Evolutionary conservation across 805 yeast genomes (phyloP).

Genomic region (Wickerhamomyces mucosus): DNA sequence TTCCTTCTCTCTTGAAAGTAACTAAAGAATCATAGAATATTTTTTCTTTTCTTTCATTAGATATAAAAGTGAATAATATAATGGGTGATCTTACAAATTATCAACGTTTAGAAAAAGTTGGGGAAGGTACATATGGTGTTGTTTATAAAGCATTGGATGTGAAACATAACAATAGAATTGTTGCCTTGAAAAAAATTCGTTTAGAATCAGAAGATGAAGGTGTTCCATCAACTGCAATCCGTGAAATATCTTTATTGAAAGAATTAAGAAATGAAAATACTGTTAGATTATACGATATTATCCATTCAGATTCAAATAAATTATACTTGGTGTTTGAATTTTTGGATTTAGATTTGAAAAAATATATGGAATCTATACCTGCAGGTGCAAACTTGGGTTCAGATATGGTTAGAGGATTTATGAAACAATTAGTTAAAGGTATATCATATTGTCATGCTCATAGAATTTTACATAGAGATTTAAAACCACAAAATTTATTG

Average conservation of each 20-base stretch:
- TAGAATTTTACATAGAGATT: slow-evolving; percentile 88
- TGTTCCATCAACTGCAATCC: slow-evolving; percentile 95
- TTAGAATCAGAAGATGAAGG: slow-evolving; percentile 97
- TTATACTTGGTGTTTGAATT: slow-evolving; percentile 89
- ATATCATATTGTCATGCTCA: slow-evolving; percentile 91
- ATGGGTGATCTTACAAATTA: slow-evolving; percentile 71
- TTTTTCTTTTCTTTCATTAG: too few species aligned
- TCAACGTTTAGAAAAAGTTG: slow-evolving; percentile 91
- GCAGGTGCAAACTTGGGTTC: slow-evolving; percentile 85
- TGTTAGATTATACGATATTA: slow-evolving; percentile 84
- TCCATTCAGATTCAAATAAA: slow-evolving; percentile 89
- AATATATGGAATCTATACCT: slow-evolving; percentile 93
- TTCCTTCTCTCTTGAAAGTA: too few species aligned
- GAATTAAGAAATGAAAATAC: slow-evolving; percentile 92
- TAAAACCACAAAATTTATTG: slow-evolving; percentile 92
- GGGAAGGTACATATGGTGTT: slow-evolving; percentile 97
- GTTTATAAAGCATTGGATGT: slow-evolving; percentile 93
- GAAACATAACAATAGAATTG: slow-evolving; percentile 84
- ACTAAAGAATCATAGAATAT: too few species aligned
- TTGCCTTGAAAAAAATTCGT: slow-evolving; percentile 91
- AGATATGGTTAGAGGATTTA: slow-evolving; percentile 83
- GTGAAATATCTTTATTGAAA: slow-evolving; percentile 90
- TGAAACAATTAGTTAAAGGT: slow-evolving; percentile 87
- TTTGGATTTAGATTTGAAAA: slow-evolving; percentile 88
- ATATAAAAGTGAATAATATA: too few species aligned